Evolutionary conservation across 2,329 filamentous ascomycete species (phyloP).

Genomic region (Didymella pinodella): DNA sequence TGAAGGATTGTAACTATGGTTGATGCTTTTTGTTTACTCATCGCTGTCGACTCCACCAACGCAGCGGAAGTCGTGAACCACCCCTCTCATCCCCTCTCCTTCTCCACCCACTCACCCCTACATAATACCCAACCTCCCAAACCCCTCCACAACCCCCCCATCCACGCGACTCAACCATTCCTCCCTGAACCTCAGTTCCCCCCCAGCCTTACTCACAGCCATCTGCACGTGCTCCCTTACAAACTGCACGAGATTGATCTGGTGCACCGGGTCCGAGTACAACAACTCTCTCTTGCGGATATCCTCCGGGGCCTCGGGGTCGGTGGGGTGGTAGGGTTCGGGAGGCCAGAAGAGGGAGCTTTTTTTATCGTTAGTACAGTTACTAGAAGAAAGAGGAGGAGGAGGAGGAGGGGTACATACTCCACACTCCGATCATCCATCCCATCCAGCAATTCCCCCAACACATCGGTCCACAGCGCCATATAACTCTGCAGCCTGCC

Average conservation of each 20-base stretch:
- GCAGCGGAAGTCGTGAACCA: no score
- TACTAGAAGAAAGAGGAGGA: background rate
- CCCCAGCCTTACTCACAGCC: conserved; percentile 68
- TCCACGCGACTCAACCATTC: conserved; percentile 79
- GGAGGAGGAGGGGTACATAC: conserved; percentile 31
- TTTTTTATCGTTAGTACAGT: background rate
- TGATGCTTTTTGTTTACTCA: no score
- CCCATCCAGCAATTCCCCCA: conserved; percentile 71
- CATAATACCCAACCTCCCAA: conserved; percentile 55
- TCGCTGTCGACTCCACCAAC: no score
- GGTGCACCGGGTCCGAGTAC: conserved; percentile 72
- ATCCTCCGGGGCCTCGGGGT: conserved; percentile 57
- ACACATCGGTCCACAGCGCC: conserved; percentile 75
- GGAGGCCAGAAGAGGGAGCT: conserved; percentile 54
- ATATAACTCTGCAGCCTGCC: conserved; percentile 75
- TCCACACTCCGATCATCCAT: conserved; percentile 56
- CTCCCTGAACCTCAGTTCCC: conserved; percentile 70
- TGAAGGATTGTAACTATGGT: no score
- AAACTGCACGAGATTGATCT: conserved; percentile 69
- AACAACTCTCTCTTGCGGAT: conserved; percentile 59
- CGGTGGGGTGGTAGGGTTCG: conserved; percentile 40
- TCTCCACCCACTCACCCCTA: conserved; percentile 10
- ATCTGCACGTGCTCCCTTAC: conserved; percentile 68
- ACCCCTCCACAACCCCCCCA: conserved; percentile 72
- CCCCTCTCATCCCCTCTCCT: no score